These are phyloP conservation scores for Alloascoidea africana DNA, from an alignment of 805 yeast species.

Conservation along the genomic window DNA sequence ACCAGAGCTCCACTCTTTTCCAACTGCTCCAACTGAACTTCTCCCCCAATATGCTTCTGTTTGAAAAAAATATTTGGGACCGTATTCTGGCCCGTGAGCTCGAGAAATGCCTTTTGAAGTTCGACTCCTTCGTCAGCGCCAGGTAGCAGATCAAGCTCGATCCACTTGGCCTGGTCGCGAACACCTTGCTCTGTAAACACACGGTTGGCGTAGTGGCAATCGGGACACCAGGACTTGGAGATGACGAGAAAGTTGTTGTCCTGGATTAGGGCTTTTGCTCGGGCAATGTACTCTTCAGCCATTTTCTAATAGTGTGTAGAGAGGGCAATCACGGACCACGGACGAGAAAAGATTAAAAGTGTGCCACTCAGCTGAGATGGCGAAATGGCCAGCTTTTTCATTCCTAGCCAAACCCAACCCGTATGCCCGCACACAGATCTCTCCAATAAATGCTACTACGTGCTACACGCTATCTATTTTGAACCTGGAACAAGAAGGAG, in stretches of 20 bases:
- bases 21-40: background rate
- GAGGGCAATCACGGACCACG: background rate
- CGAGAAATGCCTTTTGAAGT: constrained; percentile 40
- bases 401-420: no score
- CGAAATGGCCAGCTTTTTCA: no score
- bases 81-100: constrained; percentile 45
- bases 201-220: constrained; percentile 47
- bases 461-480: no score
- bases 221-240: constrained; percentile 70
- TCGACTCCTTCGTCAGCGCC: constrained; percentile 33
- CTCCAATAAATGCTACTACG: no score
- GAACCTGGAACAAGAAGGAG: no score
- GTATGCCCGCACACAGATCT: no score
- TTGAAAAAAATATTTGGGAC: constrained; percentile 55
- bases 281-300: constrained; percentile 13
- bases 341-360: background rate
- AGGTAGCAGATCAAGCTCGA: constrained; percentile 43
- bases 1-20: background rate
- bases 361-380: no score
- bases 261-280: constrained; percentile 31
- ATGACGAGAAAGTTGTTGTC: constrained; percentile 37
- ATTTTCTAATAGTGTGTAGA: background rate
- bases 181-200: constrained; percentile 41
- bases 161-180: constrained; percentile 29
- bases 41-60: constrained; percentile 36